A percentile compares a stretch with the other conserved stretches of the same genome.
Evolutionary conservation across 352 stramenopile genomes (phyloP).

Genomic region (Globisporangium orthogonon): DNA sequence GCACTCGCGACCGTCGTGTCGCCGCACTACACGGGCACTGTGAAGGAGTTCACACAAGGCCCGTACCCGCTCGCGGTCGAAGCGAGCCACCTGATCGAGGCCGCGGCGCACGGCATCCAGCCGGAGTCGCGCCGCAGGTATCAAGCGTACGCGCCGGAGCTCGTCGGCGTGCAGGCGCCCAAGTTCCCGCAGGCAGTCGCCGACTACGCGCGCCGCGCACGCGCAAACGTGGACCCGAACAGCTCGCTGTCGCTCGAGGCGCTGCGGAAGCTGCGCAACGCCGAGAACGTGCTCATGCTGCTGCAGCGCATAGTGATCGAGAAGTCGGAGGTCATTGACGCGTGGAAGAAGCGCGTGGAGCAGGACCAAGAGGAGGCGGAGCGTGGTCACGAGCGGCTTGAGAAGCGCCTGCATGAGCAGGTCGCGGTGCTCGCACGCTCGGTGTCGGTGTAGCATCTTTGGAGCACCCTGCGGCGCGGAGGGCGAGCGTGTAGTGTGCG

Average conservation of each 20-base stretch:
- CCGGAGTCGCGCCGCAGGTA: constrained; percentile 73
- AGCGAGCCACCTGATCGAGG: constrained; percentile 66
- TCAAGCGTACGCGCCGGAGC: constrained; percentile 43
- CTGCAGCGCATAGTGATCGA: constrained; percentile 77
- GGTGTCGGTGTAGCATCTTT: constrained; percentile 28
- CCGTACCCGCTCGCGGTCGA: constrained; percentile 75
- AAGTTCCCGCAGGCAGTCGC: constrained; percentile 45
- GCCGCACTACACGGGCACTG: constrained; percentile 58
- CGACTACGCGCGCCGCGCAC: constrained; percentile 36
- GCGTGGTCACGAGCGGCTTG: constrained; percentile 45
- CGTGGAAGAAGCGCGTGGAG: constrained; percentile 64
- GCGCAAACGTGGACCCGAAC: constrained; percentile 25
- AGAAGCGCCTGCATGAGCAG: constrained; percentile 62
- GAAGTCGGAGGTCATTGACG: constrained; percentile 76
- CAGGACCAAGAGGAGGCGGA: constrained; percentile 57
- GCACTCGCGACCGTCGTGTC: constrained; percentile 67
- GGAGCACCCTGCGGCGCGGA: too few species aligned
- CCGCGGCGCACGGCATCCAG: constrained; percentile 62
- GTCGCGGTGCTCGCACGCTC: constrained; percentile 53
- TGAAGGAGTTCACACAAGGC: constrained; percentile 69
- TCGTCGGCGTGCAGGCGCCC: constrained; percentile 32
- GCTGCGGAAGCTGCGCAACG: constrained; percentile 67
- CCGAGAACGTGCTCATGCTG: constrained; percentile 79
- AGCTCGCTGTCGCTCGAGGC: constrained; percentile 59
- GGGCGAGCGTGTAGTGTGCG: constrained; percentile 2